These are phyloP conservation scores for Acrocalymma vagum DNA, from an alignment of 2,329 filamentous ascomycete species.

Conservation along the genomic window DNA sequence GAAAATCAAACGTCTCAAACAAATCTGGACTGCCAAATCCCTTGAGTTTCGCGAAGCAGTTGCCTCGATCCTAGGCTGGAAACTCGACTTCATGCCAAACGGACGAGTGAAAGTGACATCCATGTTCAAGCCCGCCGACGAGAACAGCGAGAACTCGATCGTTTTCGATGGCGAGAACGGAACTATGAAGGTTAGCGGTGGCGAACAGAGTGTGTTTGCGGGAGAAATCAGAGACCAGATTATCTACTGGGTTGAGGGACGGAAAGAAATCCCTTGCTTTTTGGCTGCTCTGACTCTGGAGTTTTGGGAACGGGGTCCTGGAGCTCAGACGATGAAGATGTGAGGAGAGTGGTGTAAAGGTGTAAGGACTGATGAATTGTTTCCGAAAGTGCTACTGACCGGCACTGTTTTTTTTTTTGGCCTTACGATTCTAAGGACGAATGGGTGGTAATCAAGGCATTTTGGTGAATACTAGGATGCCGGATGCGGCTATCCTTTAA, in stretches of 20 bases:
- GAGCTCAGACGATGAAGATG: constrained; percentile 31
- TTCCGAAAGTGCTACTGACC: background rate
- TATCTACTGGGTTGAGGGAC: constrained; percentile 94
- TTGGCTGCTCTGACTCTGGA: constrained; percentile 89
- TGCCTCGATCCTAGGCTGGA: constrained; percentile 90
- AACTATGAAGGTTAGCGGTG: constrained; percentile 97
- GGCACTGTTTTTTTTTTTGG: no score
- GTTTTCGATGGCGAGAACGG: constrained; percentile 93
- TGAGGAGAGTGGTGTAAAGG: constrained; percentile 4
- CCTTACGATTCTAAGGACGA: no score
- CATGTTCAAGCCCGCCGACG: constrained; percentile 77
- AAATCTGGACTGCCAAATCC: constrained; percentile 91
- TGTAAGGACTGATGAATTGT: background rate
- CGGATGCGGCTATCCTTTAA: no score
- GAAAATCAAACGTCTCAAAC: constrained; percentile 82
- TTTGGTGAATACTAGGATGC: no score
- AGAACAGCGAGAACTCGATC: constrained; percentile 67
- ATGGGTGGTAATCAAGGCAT: no score
- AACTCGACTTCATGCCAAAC: constrained; percentile 95
- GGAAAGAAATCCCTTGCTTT: constrained; percentile 93
- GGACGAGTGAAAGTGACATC: constrained; percentile 92
- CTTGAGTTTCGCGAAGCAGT: constrained; percentile 96
- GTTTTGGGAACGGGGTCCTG: constrained; percentile 77
- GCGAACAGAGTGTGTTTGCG: constrained; percentile 86
- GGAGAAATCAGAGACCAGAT: constrained; percentile 84